phyloP scores from a whole-genome alignment of 2,329 filamentous ascomycete species.

The Mycosphaerella sp. region DNA sequence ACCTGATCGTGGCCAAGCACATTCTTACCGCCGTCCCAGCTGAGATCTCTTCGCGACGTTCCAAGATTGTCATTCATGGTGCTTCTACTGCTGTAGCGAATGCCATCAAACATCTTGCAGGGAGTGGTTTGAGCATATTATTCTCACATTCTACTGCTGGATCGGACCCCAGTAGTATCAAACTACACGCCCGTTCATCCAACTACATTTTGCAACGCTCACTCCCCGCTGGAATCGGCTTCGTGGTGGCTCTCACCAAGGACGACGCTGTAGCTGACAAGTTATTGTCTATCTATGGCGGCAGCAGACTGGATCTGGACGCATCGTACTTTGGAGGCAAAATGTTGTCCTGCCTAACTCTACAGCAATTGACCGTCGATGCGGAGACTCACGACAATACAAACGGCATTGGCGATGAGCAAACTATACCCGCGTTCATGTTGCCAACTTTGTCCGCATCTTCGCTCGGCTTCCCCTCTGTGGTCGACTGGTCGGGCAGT shows the following conservation, averaged over 20 bases:
- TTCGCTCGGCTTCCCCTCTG: constrained; percentile 11
- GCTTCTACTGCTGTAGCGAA: constrained; percentile 12
- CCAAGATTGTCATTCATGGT: constrained; percentile 13
- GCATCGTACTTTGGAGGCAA: not conserved
- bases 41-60: not conserved
- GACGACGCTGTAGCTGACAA: constrained; percentile 13
- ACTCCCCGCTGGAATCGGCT: constrained; percentile 12
- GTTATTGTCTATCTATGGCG: constrained; percentile 13
- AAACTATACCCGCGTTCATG: constrained; percentile 1
- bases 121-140: not conserved
- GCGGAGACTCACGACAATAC: not conserved
- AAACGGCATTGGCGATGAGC: not conserved
- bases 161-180: not conserved
- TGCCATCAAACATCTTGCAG: constrained; percentile 7
- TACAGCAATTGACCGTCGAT: not conserved
- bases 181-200: constrained; percentile 15
- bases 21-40: constrained; percentile 13
- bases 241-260: constrained; percentile 10
- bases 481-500: constrained; percentile 15
- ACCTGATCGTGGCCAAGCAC: constrained; percentile 13
- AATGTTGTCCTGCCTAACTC: not conserved
- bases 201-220: constrained; percentile 13
- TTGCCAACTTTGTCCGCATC: constrained; percentile 9
- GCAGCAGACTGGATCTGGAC: constrained; percentile 10
- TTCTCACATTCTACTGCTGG: constrained; percentile 12